Percentiles rank a stretch among this genome's conserved stretches.
Conservation (phyloP, 306 rosid species). For the Mimosa pudica region DNA sequence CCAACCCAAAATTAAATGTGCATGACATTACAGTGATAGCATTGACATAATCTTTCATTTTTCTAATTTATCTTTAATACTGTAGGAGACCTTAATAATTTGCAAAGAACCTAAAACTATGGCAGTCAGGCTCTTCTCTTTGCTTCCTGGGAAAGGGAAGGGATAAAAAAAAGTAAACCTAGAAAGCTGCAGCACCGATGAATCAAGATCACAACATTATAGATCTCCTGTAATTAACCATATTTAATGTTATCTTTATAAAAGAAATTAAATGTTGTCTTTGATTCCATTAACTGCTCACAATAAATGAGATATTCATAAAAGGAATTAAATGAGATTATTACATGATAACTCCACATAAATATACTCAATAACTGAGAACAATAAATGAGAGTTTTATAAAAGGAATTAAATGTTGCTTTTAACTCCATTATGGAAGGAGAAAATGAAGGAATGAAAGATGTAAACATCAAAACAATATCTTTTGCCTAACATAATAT, state of each 20-base stretch:
- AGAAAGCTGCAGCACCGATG: neutral
- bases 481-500: neutral
- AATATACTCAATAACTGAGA: neutral
- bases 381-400: neutral
- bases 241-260: neutral
- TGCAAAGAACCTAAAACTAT: constrained; percentile 13
- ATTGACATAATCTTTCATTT: neutral
- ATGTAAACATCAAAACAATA: neutral
- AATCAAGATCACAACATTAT: neutral
- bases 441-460: neutral
- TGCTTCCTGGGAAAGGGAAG: neutral
- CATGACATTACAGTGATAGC: neutral
- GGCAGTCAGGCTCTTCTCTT: neutral
- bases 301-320: too few species aligned
- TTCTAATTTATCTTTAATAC: neutral
- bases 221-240: constrained; percentile 20
- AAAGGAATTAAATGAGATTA: too few species aligned
- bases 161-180: neutral
- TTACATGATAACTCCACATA: too few species aligned
- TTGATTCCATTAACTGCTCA: neutral
- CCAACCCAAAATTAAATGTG: neutral
- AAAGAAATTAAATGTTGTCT: constrained; percentile 7
- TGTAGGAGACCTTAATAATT: neutral
- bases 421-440: constrained; percentile 4
- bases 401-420: constrained; percentile 4